These are phyloP conservation scores for Veloboletus limbatus DNA, from an alignment of 1,284 basidiomycete genomes.

Conservation along the genomic window DNA sequence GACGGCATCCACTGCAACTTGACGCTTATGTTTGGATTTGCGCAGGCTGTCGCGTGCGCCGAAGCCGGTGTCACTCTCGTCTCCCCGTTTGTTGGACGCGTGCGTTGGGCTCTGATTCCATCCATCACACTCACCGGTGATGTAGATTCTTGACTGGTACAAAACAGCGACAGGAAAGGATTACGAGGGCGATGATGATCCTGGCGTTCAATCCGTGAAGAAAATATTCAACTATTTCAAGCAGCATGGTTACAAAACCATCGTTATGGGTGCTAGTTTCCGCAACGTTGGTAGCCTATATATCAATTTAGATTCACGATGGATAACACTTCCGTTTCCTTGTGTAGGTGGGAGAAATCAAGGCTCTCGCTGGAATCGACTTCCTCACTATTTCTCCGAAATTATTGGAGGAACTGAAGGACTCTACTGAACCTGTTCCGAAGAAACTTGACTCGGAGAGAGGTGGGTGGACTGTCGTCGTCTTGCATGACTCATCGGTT, in stretches of 20 bases:
- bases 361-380: constrained; percentile 92
- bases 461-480: no score
- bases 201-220: constrained; percentile 95
- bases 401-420: constrained; percentile 91
- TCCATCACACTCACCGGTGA: no score
- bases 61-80: constrained; percentile 98
- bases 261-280: constrained; percentile 99
- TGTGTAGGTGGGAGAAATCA: constrained; percentile 83
- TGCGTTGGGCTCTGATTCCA: no score
- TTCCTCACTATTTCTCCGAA: constrained; percentile 93
- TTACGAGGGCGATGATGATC: constrained; percentile 88
- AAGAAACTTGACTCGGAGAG: constrained; percentile 91
- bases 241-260: constrained; percentile 97
- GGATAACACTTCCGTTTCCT: constrained; percentile 7
- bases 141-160: constrained; percentile 96
- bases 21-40: constrained; percentile 97
- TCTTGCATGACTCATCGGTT: no score
- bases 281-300: constrained; percentile 82
- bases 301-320: no score
- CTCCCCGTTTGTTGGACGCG: constrained; percentile 98
- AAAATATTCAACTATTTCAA: constrained; percentile 99
- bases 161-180: constrained; percentile 85
- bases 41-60: constrained; percentile 97
- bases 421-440: constrained; percentile 74
- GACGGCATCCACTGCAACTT: constrained; percentile 98